These are phyloP conservation scores for Aspergillus coremiiformis DNA, from an alignment of 495 filamentous ascomycete genomes.

Conservation along the genomic window DNA sequence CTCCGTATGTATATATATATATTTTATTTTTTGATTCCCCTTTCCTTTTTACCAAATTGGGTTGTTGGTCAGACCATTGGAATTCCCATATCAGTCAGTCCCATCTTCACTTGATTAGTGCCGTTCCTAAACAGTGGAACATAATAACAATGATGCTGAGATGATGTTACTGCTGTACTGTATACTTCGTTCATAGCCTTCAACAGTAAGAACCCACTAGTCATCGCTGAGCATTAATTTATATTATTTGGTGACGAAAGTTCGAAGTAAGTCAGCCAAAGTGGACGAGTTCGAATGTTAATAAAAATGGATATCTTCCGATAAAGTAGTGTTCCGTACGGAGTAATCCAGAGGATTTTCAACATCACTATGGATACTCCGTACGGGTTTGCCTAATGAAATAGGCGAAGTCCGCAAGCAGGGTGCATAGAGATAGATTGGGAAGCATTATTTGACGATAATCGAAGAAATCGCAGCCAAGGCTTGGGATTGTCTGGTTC, in stretches of 20 bases:
- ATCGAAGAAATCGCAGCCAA: neutral
- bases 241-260: neutral
- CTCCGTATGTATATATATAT: too few relatives aligned
- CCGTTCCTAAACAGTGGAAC: neutral
- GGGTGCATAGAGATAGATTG: neutral
- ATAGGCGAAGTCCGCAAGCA: neutral
- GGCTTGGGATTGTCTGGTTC: neutral
- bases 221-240: neutral
- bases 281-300: conserved; percentile 4
- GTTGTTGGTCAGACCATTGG: neutral
- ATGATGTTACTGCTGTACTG: neutral
- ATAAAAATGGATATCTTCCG: conserved; percentile 8
- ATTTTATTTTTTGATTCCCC: neutral
- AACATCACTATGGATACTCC: too few relatives aligned
- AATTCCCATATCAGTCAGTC: neutral
- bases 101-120: neutral
- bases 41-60: neutral
- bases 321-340: neutral
- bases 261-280: neutral
- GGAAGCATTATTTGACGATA: neutral
- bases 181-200: neutral
- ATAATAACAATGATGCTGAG: neutral
- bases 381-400: too few relatives aligned
- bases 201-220: neutral
- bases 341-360: neutral